A percentile compares a stretch with the other conserved stretches of the same genome.
Conservation (phyloP, 129 eudicot genomes). For the Lactuca sativa region DNA sequence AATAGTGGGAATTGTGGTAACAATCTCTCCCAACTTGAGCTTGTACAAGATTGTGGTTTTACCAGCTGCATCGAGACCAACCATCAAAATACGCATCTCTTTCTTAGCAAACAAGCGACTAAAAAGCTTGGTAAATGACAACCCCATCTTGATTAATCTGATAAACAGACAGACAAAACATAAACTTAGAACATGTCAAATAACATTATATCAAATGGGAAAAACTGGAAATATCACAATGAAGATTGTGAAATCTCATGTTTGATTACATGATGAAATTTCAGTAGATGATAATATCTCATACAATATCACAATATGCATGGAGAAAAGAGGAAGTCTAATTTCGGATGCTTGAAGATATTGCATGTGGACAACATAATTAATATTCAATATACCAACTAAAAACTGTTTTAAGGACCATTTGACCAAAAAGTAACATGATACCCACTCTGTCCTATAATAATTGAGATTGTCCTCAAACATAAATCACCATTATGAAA, state of each 20-base stretch:
- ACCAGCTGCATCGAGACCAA: conserved; percentile 71
- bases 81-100: conserved; percentile 68
- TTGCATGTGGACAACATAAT: too few species aligned
- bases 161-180: background rate
- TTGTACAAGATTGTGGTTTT: conserved; percentile 58
- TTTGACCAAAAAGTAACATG: too few species aligned
- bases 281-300: background rate
- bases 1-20: conserved; percentile 60
- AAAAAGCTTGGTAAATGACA: conserved; percentile 59
- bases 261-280: conserved; percentile 1
- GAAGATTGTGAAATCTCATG: background rate
- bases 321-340: background rate
- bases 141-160: conserved; percentile 48
- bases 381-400: too few species aligned
- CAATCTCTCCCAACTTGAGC: conserved; percentile 62
- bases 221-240: background rate
- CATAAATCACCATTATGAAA: background rate
- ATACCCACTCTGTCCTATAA: too few species aligned
- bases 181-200: too few species aligned
- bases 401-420: too few species aligned
- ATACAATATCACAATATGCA: background rate
- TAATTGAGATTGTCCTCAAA: too few species aligned
- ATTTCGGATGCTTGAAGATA: too few species aligned
- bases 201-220: background rate
- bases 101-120: conserved; percentile 54